Evolutionary conservation across 108 stramenopile genomes (phyloP).

Genomic region (Thalassiosira profunda): DNA sequence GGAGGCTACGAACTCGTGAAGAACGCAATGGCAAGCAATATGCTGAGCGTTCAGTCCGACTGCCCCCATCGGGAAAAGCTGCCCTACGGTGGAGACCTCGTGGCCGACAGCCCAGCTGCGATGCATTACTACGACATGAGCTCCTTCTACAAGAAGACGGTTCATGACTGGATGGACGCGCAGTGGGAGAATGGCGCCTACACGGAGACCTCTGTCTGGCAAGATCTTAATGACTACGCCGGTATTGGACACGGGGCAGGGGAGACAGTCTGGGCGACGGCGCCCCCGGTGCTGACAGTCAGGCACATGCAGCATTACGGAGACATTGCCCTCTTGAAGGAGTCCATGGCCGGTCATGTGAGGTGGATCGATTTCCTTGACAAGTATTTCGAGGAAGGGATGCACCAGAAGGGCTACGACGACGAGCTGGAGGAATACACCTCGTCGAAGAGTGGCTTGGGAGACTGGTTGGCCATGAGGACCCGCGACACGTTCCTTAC

Average conservation of each 20-base stretch:
- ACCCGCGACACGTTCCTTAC: constrained; percentile 29
- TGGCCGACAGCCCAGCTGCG: constrained; percentile 41
- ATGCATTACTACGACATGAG: constrained; percentile 48
- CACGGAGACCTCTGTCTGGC: constrained; percentile 49
- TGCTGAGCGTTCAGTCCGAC: constrained; percentile 57
- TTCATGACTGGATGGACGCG: constrained; percentile 47
- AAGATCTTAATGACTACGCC: constrained; percentile 35
- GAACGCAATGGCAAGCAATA: constrained; percentile 44
- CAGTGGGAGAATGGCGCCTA: constrained; percentile 54
- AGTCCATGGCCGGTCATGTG: constrained; percentile 13
- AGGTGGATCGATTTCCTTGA: constrained; percentile 34
- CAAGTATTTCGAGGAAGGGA: constrained; percentile 33
- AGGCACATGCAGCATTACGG: constrained; percentile 45
- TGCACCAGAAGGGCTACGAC: constrained; percentile 32
- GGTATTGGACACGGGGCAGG: constrained; percentile 45
- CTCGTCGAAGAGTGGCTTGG: constrained; percentile 36
- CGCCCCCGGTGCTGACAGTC: constrained; percentile 43
- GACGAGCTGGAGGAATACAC: constrained; percentile 23
- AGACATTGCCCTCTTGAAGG: constrained; percentile 17
- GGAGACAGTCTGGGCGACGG: constrained; percentile 46
- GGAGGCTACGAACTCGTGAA: constrained; percentile 41
- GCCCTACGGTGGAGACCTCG: constrained; percentile 50
- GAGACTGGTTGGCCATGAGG: constrained; percentile 55
- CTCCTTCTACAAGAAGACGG: constrained; percentile 50
- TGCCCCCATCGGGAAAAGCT: constrained; percentile 63